These are phyloP conservation scores for Iris macrosiphon DNA, from an alignment of 106 monocot species.

Conservation along the genomic window DNA sequence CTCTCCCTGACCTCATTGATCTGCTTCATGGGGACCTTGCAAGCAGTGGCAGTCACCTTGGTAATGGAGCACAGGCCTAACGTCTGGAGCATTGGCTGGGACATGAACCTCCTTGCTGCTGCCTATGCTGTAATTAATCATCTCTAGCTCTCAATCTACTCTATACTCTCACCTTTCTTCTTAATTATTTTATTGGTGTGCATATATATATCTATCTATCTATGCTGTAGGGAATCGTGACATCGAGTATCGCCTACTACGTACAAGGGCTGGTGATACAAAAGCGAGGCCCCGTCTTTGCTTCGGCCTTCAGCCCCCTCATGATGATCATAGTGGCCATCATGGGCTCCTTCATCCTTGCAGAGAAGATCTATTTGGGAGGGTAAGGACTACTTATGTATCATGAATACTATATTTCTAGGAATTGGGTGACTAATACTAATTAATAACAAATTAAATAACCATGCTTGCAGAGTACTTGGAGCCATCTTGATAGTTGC, in stretches of 20 bases:
- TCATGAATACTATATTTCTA: too few relatives aligned
- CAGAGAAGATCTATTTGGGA: conserved; percentile 70
- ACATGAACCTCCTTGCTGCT: conserved; percentile 98
- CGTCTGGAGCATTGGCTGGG: conserved; percentile 78
- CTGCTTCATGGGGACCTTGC: conserved; percentile 89
- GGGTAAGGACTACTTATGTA: conserved; percentile 38
- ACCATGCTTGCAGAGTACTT: conserved; percentile 40
- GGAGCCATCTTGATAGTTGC: conserved; percentile 67
- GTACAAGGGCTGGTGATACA: conserved; percentile 71
- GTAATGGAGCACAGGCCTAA: conserved; percentile 67
- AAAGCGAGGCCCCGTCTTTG: conserved; percentile 77
- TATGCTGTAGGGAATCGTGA: conserved; percentile 53
- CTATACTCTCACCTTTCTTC: not conserved
- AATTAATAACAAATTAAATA: too few relatives aligned
- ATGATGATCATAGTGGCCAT: conserved; percentile 88
- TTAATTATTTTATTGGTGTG: too few relatives aligned
- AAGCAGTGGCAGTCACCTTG: conserved; percentile 79
- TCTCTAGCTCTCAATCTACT: conserved; percentile 14
- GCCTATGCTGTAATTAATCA: conserved; percentile 66
- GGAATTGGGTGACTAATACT: too few relatives aligned
- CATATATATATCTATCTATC: not conserved
- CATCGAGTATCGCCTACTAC: conserved; percentile 65
- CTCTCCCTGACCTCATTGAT: conserved; percentile 80
- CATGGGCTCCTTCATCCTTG: conserved; percentile 85
- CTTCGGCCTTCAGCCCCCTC: conserved; percentile 79